phyloP scores from a whole-genome alignment of 352 stramenopile species.

The Phytophthora podocarpi region DNA sequence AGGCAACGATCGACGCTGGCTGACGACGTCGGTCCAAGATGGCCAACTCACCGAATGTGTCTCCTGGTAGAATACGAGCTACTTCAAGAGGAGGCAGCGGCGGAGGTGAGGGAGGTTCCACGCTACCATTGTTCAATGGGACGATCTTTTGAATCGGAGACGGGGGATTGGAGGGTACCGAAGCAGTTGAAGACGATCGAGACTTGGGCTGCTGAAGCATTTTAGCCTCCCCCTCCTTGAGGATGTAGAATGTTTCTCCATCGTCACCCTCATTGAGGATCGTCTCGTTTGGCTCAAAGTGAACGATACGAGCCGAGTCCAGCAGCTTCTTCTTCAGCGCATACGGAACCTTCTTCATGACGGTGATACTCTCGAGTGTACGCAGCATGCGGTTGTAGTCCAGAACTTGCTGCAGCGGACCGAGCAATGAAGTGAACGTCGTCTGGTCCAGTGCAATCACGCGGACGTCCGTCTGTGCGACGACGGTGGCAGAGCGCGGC shows the following conservation, averaged over 20 bases:
- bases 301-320: slow-evolving; percentile 37
- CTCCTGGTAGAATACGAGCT: slow-evolving; percentile 46
- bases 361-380: slow-evolving; percentile 53
- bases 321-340: slow-evolving; percentile 53
- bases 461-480: slow-evolving; percentile 57
- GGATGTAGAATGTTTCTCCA: slow-evolving; percentile 64
- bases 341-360: slow-evolving; percentile 52
- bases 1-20: slow-evolving; percentile 66
- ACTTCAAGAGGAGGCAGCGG: slow-evolving; percentile 33
- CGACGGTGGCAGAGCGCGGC: slow-evolving; percentile 87
- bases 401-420: slow-evolving; percentile 88
- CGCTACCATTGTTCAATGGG: slow-evolving; percentile 3
- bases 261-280: slow-evolving; percentile 58
- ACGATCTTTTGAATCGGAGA: slow-evolving; percentile 23
- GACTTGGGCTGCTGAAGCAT: slow-evolving; percentile 44
- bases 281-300: slow-evolving; percentile 47
- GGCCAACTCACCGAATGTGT: slow-evolving; percentile 74
- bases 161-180: slow-evolving; percentile 1
- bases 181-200: slow-evolving; percentile 21
- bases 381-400: slow-evolving; percentile 67
- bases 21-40: slow-evolving; percentile 58
- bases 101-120: neutral
- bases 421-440: slow-evolving; percentile 92
- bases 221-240: slow-evolving; percentile 55
- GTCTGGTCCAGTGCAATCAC: slow-evolving; percentile 86